Conservation (phyloP, 1,284 basidiomycete genomes). For the Trichosporon faecale region DNA sequence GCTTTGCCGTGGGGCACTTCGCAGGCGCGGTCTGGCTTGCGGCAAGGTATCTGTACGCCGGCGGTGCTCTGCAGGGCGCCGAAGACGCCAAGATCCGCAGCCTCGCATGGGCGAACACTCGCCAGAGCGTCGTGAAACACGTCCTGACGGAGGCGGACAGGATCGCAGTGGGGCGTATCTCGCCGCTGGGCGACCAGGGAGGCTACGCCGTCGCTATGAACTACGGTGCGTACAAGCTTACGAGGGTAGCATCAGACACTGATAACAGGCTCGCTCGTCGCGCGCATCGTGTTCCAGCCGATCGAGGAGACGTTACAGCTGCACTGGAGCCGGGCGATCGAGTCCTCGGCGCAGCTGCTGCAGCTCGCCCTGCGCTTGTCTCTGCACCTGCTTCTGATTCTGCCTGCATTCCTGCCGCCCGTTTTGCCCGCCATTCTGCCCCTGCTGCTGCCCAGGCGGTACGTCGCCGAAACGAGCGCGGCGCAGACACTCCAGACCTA, state of each 20-base stretch:
- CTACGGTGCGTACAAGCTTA: constrained; percentile 65
- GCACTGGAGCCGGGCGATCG: constrained; percentile 68
- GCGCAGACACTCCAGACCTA: constrained; percentile 71
- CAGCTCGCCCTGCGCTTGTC: constrained; percentile 66
- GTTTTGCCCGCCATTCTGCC: constrained; percentile 68
- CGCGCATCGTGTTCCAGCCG: constrained; percentile 86
- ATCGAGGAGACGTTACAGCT: constrained; percentile 84
- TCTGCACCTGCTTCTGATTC: constrained; percentile 64
- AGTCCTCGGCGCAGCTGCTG: constrained; percentile 49
- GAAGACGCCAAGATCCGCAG: constrained; percentile 20
- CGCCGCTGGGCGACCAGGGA: constrained; percentile 79
- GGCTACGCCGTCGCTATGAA: constrained; percentile 92
- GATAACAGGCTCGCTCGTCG: constrained; percentile 74
- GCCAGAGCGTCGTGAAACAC: constrained; percentile 72
- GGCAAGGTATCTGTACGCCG: constrained; percentile 44
- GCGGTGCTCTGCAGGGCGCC: constrained; percentile 12
- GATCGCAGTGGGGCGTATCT: constrained; percentile 75
- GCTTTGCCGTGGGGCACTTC: constrained; percentile 77
- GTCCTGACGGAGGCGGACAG: constrained; percentile 94
- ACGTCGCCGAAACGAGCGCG: constrained; percentile 66
- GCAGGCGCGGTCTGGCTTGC: constrained; percentile 61
- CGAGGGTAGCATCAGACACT: too few species aligned
- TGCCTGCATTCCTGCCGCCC: constrained; percentile 68
- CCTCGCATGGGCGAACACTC: constrained; percentile 62
- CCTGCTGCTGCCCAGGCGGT: constrained; percentile 68